Base-by-base conservation (phyloP, 2,329 filamentous ascomycete genomes). In the Phyllosticta capitalensis region DNA sequence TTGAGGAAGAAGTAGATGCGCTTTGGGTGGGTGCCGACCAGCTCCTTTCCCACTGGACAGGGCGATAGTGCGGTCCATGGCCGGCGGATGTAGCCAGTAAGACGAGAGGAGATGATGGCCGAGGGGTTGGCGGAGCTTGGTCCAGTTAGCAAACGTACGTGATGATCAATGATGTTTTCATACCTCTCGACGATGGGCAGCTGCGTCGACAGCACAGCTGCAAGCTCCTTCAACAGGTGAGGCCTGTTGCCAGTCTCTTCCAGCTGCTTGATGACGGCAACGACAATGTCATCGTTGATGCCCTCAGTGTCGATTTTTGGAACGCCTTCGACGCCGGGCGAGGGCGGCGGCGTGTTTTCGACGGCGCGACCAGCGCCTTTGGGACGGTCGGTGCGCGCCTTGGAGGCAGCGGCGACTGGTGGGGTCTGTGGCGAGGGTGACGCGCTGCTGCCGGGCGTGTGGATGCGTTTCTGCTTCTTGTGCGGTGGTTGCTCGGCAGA, bases 1-100 rank as follows among this genome's bases (percentile, higher is more conserved):
- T 90, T 95, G 62, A 99, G 83, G 76, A 92, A 97, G 76, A 95
- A 97, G 79, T 96, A 97, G 53, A 95, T 92, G 74, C 94, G 90
- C 70, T 92, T 88, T 20, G 94, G 94, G 71, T 97, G 92, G 50
- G 92, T 88, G 49, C 89, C 86, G 71, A 96, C 90, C 58, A 96
- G 83, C 74, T 96, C 90, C 76, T 97, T 97, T 56, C 89, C 90
- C 59, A 97, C 77, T 3, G 94, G 92, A 74, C 94, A 97, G 57
- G 88, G 90, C 55, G 87, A 81, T 56, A 86, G 76, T 7, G 87
- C 84, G 26, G 84, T 89, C 92, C 83, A 88, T 58, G 89, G 76
- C 65, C 94, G 89, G 78, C 95, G 95, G 69, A 96, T 81, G 75
- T 95, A 99, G 33, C 88, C 84, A 49, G 91, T 87, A 56, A 99